Evolutionary conservation across 2,329 filamentous ascomycete species (phyloP).

Genomic region (Alternaria sp.): DNA sequence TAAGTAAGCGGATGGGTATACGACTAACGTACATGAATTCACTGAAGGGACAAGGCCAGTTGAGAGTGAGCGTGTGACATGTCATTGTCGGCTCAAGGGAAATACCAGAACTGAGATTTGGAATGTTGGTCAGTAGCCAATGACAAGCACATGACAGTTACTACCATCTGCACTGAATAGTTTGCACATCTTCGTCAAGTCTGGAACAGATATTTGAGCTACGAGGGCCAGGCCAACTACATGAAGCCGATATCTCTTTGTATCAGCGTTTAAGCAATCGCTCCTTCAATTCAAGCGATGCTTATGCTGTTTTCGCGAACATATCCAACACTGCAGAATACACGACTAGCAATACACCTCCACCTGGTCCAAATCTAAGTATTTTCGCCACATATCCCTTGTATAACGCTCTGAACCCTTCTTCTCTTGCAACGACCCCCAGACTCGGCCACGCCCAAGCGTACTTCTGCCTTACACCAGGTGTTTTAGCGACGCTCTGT

Average conservation of each 20-base stretch:
- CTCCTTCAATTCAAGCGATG: not conserved
- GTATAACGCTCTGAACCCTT: constrained; percentile 40
- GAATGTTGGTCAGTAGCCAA: not conserved
- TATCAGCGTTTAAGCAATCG: not conserved
- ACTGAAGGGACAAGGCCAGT: not conserved
- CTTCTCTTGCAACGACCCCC: constrained; percentile 37
- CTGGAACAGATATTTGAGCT: not conserved
- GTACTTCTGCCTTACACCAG: constrained; percentile 38
- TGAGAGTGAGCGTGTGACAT: not conserved
- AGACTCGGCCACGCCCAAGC: constrained; percentile 44
- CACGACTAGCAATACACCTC: constrained; percentile 41
- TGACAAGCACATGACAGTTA: not conserved
- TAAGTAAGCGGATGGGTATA: not conserved
- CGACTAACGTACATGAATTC: not conserved
- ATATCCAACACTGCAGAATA: constrained; percentile 40
- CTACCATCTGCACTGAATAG: not conserved
- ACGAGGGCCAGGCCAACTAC: not conserved
- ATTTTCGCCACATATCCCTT: constrained; percentile 46
- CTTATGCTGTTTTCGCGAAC: constrained; percentile 27
- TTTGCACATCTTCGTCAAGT: not conserved
- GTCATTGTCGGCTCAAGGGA: not conserved
- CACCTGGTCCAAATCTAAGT: constrained; percentile 42
- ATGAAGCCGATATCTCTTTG: not conserved
- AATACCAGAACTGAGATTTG: not conserved
- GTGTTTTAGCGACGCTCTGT: constrained; percentile 41